Conservation (phyloP, 2,329 filamentous ascomycete genomes). For the Grosmannia serpens region DNA sequence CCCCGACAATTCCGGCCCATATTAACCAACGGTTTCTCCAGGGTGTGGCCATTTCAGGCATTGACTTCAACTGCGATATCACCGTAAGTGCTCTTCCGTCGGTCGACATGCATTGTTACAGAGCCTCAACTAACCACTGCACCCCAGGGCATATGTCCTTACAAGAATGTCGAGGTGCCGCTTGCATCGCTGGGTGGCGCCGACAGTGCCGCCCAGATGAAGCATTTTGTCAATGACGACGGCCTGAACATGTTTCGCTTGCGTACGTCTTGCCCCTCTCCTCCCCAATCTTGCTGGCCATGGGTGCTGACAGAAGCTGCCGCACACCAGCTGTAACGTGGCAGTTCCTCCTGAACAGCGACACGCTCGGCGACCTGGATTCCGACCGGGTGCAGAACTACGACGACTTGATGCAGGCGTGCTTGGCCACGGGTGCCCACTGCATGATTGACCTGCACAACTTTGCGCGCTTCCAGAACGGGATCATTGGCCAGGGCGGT, state of each 20-base stretch:
- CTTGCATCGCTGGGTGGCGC: slow-evolving; percentile 17
- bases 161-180: slow-evolving; percentile 20
- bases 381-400: slow-evolving; percentile 30
- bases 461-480: slow-evolving; percentile 48
- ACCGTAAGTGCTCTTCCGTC: slow-evolving; percentile 13
- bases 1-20: background rate
- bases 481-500: slow-evolving; percentile 54
- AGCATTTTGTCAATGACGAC: slow-evolving; percentile 42
- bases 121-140: background rate
- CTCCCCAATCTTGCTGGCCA: background rate
- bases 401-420: slow-evolving; percentile 36
- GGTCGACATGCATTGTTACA: background rate
- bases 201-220: slow-evolving; percentile 35
- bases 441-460: slow-evolving; percentile 44
- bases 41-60: slow-evolving; percentile 27
- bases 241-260: slow-evolving; percentile 46
- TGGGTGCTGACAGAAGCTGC: background rate
- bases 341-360: slow-evolving; percentile 37
- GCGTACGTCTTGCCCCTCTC: slow-evolving; percentile 12
- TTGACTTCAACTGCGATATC: slow-evolving; percentile 34
- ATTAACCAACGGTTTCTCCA: background rate
- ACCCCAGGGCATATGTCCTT: slow-evolving; percentile 23
- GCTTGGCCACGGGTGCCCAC: slow-evolving; percentile 32
- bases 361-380: slow-evolving; percentile 30
- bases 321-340: slow-evolving; percentile 31